These are phyloP conservation scores for Sechiopsis laciniata DNA, from an alignment of 306 rosid species.

Conservation along the genomic window DNA sequence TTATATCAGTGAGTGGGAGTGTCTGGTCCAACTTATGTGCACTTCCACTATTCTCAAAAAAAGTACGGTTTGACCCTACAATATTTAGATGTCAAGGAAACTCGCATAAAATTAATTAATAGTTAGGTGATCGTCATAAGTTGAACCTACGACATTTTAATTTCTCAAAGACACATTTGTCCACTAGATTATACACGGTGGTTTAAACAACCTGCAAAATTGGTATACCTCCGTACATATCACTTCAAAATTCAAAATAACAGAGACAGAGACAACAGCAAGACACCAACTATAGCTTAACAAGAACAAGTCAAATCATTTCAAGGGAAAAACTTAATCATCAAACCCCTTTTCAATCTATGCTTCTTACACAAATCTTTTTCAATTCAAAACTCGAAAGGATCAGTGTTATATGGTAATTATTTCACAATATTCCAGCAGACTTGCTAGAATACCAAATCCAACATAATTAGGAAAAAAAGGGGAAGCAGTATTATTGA, in stretches of 20 bases:
- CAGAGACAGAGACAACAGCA: neutral
- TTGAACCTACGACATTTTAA: too few species aligned
- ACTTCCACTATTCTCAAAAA: too few species aligned
- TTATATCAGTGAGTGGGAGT: too few species aligned
- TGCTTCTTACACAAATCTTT: neutral
- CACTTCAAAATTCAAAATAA: slow-evolving; percentile 8
- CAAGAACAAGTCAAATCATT: neutral
- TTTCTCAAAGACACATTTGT: too few species aligned
- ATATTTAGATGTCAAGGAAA: too few species aligned
- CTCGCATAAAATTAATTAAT: too few species aligned
- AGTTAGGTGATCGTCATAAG: too few species aligned
- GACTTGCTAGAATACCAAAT: neutral
- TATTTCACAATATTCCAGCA: neutral
- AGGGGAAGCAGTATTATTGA: too few species aligned
- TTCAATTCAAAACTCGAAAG: neutral
- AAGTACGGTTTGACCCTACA: too few species aligned
- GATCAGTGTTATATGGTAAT: neutral
- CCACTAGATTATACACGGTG: too few species aligned
- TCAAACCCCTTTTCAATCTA: neutral
- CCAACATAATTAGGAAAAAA: neutral
- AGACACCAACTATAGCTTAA: neutral
- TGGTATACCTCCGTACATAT: neutral
- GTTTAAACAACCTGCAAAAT: neutral
- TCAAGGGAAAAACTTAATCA: neutral
- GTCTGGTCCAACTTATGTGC: too few species aligned